Conservation (phyloP, 2,329 filamentous ascomycete genomes). For the Mariannaea sp. region DNA sequence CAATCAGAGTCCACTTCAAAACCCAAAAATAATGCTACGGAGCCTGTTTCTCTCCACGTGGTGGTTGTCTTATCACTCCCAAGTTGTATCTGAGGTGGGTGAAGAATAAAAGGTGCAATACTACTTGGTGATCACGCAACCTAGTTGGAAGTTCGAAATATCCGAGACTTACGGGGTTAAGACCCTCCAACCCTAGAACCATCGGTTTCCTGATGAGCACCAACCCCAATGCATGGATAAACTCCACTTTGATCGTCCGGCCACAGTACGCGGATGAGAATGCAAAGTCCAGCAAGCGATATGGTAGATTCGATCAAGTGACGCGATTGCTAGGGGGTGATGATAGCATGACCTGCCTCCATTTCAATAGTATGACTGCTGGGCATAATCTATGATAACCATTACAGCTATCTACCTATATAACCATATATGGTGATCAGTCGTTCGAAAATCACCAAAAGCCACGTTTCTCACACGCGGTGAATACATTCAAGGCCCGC, state of each 20-base stretch:
- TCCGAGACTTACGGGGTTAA: too few relatives aligned
- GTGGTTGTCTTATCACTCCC: not conserved
- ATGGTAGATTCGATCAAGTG: conserved; percentile 13
- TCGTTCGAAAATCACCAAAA: not conserved
- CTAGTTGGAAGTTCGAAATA: not conserved
- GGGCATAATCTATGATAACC: too few relatives aligned
- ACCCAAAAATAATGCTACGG: not conserved
- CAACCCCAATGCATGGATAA: not conserved
- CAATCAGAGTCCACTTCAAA: not conserved
- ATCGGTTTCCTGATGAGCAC: conserved; percentile 1
- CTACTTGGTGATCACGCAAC: conserved; percentile 7
- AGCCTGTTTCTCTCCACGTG: not conserved
- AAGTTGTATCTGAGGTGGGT: not conserved
- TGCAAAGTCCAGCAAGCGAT: not conserved
- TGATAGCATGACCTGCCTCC: conserved; percentile 20
- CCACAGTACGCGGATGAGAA: conserved; percentile 4
- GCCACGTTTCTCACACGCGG: not conserved
- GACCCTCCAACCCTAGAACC: not conserved
- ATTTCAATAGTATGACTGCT: not conserved
- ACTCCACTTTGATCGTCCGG: not conserved
- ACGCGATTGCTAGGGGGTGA: conserved; percentile 29
- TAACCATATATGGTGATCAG: not conserved
- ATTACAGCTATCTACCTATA: too few relatives aligned
- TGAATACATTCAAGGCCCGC: not conserved
- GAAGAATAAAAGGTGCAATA: conserved; percentile 10